Evolutionary conservation across 306 rosid species (phyloP).

Genomic region (Cajanus cajan): DNA sequence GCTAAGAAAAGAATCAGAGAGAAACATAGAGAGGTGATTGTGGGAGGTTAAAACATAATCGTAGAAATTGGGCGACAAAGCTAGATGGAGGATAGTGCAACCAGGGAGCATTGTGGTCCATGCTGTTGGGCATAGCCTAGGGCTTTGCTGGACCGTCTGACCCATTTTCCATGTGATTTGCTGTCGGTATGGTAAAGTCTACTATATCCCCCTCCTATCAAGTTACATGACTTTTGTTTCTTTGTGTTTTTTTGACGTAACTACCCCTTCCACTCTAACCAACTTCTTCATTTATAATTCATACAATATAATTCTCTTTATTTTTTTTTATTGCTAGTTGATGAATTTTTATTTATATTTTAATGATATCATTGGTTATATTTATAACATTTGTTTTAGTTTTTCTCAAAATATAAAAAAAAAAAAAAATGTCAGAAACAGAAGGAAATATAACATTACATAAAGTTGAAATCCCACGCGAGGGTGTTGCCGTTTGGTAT

Average conservation of each 20-base stretch:
- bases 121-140: conserved; percentile 28
- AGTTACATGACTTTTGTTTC: conserved; percentile 6
- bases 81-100: conserved; percentile 27
- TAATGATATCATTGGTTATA: not conserved
- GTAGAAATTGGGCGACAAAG: conserved; percentile 57
- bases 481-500: conserved; percentile 26
- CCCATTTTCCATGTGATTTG: conserved; percentile 56
- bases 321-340: not conserved
- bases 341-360: not conserved
- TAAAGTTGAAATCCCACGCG: conserved; percentile 39
- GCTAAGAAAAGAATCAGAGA: not conserved
- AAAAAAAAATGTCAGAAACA: not conserved
- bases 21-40: conserved; percentile 17
- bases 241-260: not conserved
- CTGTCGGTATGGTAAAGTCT: conserved; percentile 56
- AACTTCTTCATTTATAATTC: not conserved
- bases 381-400: too few species aligned
- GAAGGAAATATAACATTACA: not conserved
- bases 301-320: not conserved
- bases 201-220: not conserved
- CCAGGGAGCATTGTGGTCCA: conserved; percentile 61
- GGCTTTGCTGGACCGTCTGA: conserved; percentile 32
- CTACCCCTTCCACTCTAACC: not conserved
- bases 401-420: too few species aligned
- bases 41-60: conserved; percentile 6